Evolutionary conservation across 805 yeast genomes (phyloP), one percentile per base, ranked within the genome.

Genomic region (Starmerella roubikii): DNA sequence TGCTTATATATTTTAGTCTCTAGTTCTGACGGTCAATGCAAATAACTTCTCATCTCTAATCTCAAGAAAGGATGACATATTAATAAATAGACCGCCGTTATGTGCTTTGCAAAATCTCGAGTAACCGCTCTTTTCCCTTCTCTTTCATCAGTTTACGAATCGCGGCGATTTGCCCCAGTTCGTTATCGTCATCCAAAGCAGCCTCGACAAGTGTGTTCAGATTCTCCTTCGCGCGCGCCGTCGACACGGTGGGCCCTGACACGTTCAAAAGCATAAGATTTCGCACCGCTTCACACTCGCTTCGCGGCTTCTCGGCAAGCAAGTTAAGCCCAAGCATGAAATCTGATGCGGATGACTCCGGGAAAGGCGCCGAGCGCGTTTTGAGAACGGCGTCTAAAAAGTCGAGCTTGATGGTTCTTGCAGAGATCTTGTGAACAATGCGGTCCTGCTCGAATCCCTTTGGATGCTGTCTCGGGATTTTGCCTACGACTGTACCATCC

Each of bases 51-150:
- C n/a, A n/a, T n/a, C 24, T 10, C 24, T 22, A 10, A 22, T 22
- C 10, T 10, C 24, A 22, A 22, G 7, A 22, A 7, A 7, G 10
- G 10, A 22, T 7, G 10, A 22, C 10, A 7, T 22, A 22, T 10
- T 22, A 22, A 22, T 22, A 22, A 22, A 22, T 22, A 10, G 6
- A 30, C n/a, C 13, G 12, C 6, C 24, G 8, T 32, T 24, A 17
- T 10, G 15, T 22, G 17, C 18, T 19, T 16, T 32, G 35, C 10
- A 84, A 64, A 54, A 83, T 78, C 32, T 69, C 57, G 46, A 82
- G 37, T 32, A 85, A 56, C 34, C 71, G 68, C 4, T 74, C 82
- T 48, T 70, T 69, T 1, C 94, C 94, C 56, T 80, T 85, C 30
- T 70, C 44, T 46, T 72, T 68, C 56, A 86, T 67, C 37, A 86